Conservation (phyloP, 2,329 filamentous ascomycete species). For the Aspergillus sp. region DNA sequence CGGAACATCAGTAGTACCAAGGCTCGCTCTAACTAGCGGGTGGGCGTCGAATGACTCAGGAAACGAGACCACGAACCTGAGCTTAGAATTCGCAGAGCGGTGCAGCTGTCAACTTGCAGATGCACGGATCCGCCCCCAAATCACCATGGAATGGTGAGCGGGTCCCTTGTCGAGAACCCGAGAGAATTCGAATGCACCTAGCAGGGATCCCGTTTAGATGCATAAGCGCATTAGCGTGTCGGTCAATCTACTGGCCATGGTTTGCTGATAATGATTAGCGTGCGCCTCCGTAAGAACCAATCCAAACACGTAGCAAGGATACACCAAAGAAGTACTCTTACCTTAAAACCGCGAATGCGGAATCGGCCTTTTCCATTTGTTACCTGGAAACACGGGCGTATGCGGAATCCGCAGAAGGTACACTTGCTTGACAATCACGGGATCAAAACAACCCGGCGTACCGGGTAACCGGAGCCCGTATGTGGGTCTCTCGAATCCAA, state of each 20-base stretch:
- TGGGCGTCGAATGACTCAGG: neutral
- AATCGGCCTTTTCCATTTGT: slow-evolving; percentile 33
- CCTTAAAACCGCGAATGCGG: slow-evolving; percentile 24
- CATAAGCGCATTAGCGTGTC: slow-evolving; percentile 26
- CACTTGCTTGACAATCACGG: slow-evolving; percentile 39
- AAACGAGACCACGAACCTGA: slow-evolving; percentile 5
- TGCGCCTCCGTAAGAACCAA: slow-evolving; percentile 25
- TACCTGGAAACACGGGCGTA: slow-evolving; percentile 23
- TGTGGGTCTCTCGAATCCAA: slow-evolving; percentile 39
- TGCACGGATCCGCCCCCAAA: slow-evolving; percentile 24
- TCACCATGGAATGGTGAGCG: slow-evolving; percentile 14
- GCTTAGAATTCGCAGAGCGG: slow-evolving; percentile 9
- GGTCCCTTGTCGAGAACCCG: slow-evolving; percentile 11
- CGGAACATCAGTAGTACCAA: neutral
- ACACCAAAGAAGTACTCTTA: slow-evolving; percentile 22
- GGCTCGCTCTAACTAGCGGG: neutral
- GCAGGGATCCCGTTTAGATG: slow-evolving; percentile 27
- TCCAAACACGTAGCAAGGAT: slow-evolving; percentile 18
- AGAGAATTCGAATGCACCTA: slow-evolving; percentile 12
- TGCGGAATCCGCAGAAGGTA: slow-evolving; percentile 33
- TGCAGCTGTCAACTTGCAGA: slow-evolving; percentile 23
- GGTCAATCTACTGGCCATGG: slow-evolving; percentile 26
- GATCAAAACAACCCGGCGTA: slow-evolving; percentile 36
- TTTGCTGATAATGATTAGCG: slow-evolving; percentile 24
- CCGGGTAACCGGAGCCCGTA: slow-evolving; percentile 29